Base-by-base conservation (phyloP, 768 basidiomycete species). In the Nidularia pulvinata region DNA sequence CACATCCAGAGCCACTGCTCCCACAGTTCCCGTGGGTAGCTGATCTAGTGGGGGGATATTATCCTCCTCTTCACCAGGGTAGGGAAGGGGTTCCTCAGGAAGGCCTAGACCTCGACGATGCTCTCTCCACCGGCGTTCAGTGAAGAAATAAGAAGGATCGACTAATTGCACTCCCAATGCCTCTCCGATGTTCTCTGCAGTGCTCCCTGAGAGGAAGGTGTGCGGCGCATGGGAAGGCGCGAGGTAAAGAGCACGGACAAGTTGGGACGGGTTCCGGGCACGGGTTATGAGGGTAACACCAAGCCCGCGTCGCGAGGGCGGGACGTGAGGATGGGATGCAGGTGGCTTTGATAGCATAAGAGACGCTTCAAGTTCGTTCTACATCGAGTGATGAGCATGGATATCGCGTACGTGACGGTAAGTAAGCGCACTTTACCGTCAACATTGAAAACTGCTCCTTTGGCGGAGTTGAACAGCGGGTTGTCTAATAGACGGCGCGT, bases 341-440 rank as follows among this genome's bases (percentile, higher is more conserved):
- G 92, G 92, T 0, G 92, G 89, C 54, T 82, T 84, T 45, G 91
- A 91, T 13, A 92, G 75, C 86, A 91, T 91, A 55, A 94, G 58
- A 5, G 90, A 92, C 1, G 86, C 76, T 66, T 93, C 92, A 2
- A 94, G 78, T 69, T 94, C 92, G 59, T 86, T 90, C 90, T 93
- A 16, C 9, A 9, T 36, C 7, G 39, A 49, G 49, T 48, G 49
- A 53, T 46, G 53, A 36, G 33, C 11, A 34, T 14, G n/a, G 30
- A 4, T 45, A 13, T 51, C 37, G 37, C 37, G 37, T 9, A 39
- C 7, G 37, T 7, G n/a, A 7, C n/a, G n/a, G 37, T 33, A 36
- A 32, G 48, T n/a, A 6, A 30, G 22, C 42, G 45, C 7, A 89
- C 90, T 78, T 91, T 91, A 45, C 91, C 91, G 7, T 73, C 89